These are phyloP conservation scores for Lenwebbia sp. DNA, from an alignment of 345 rosid genomes.

Conservation along the genomic window DNA sequence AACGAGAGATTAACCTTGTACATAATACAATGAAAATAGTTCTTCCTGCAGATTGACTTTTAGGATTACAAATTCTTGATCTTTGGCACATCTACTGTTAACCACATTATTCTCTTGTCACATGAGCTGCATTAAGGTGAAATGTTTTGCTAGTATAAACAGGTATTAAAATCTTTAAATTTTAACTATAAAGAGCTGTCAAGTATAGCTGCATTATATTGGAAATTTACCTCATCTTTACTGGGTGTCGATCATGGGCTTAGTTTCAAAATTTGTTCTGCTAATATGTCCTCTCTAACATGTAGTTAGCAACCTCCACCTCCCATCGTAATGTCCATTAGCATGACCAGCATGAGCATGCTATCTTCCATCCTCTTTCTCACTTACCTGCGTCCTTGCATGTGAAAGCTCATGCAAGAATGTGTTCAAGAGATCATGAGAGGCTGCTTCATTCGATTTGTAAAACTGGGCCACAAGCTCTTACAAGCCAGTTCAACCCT, in stretches of 20 bases:
- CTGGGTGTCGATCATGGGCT: neutral
- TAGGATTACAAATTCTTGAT: neutral
- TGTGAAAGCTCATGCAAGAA: neutral
- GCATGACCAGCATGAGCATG: neutral
- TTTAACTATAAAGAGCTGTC: neutral
- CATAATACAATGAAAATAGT: neutral
- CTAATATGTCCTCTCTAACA: neutral
- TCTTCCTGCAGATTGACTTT: neutral
- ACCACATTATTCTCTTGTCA: neutral
- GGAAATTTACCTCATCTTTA: neutral
- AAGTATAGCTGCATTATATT: neutral
- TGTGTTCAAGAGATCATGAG: neutral
- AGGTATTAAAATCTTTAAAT: neutral
- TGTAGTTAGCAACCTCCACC: neutral
- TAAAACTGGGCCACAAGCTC: neutral
- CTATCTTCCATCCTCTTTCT: neutral
- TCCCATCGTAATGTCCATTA: neutral
- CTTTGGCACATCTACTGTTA: neutral
- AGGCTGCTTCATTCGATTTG: neutral
- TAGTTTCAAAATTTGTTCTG: neutral
- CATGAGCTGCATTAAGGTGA: neutral
- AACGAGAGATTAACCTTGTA: neutral
- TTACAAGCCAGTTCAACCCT: neutral
- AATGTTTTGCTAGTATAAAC: neutral
- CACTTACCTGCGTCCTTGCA: neutral